Percentiles rank a stretch among this genome's conserved stretches.
phyloP scores from a whole-genome alignment of 768 basidiomycete genomes.

The Mycena haematopus region DNA sequence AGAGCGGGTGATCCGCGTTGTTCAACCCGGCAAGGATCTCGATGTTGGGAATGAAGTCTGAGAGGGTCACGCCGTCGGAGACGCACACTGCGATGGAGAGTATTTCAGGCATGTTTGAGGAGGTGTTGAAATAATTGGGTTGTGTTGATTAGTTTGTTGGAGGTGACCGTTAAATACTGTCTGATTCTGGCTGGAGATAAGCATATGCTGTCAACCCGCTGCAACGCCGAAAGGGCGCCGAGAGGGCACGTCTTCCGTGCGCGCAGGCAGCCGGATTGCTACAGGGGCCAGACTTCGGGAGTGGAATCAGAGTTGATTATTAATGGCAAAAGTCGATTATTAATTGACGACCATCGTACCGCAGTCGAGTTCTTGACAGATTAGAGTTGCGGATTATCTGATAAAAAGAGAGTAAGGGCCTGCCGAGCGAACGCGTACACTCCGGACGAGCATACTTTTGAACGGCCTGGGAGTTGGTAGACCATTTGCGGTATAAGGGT shows the following conservation, averaged over 20 bases:
- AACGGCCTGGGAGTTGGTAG: too few species aligned
- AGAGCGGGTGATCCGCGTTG: conserved; percentile 18
- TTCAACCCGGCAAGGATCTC: conserved; percentile 24
- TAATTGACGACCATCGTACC: too few species aligned
- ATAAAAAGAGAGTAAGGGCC: not conserved
- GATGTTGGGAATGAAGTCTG: conserved; percentile 26
- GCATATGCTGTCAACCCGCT: not conserved
- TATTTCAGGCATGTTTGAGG: conserved; percentile 12
- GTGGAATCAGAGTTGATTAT: too few species aligned
- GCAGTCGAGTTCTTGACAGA: not conserved
- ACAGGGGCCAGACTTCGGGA: too few species aligned
- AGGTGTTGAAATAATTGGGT: not conserved
- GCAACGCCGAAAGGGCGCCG: too few species aligned
- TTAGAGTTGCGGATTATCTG: not conserved
- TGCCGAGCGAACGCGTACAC: not conserved
- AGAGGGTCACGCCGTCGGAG: conserved; percentile 26
- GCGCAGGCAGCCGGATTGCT: not conserved
- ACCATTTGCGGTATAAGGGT: too few species aligned
- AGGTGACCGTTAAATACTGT: not conserved
- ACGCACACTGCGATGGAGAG: conserved; percentile 28
- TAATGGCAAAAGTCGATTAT: not conserved
- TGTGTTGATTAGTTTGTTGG: too few species aligned
- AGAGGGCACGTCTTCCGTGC: not conserved
- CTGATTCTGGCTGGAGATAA: not conserved
- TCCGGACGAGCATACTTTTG: too few species aligned